A percentile compares a stretch with the other conserved stretches of the same genome.
Conservation (phyloP, 495 filamentous ascomycete species). For the Sordaria brevicollis region DNA sequence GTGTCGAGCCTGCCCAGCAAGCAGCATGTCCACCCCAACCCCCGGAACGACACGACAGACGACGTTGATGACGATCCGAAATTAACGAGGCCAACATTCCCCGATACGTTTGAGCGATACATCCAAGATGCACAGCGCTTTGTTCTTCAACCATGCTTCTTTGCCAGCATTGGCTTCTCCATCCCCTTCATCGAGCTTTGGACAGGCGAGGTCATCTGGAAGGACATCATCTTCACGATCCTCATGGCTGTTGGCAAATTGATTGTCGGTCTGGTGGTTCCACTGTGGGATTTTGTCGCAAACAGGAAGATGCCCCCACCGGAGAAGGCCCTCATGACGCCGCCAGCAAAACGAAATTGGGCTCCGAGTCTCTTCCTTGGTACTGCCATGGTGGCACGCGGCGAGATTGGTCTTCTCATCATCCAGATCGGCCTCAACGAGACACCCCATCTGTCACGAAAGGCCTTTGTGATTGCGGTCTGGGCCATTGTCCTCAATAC, state of each 20-base stretch:
- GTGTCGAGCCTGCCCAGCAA: slow-evolving; percentile 26
- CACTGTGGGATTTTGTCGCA: slow-evolving; percentile 19
- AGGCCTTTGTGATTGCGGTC: slow-evolving; percentile 52
- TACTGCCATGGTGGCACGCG: slow-evolving; percentile 58
- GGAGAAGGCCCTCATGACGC: neutral
- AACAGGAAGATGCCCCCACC: neutral
- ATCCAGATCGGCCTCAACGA: slow-evolving; percentile 48
- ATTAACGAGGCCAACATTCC: slow-evolving; percentile 16
- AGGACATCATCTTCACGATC: slow-evolving; percentile 57
- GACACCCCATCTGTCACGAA: slow-evolving; percentile 13
- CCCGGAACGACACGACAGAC: neutral
- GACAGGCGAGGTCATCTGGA: slow-evolving; percentile 51
- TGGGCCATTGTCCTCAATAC: slow-evolving; percentile 75
- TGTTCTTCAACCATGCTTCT: slow-evolving; percentile 66
- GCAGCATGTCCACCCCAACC: neutral
- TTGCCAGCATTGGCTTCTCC: slow-evolving; percentile 71
- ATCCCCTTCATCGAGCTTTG: slow-evolving; percentile 70
- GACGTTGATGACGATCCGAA: slow-evolving; percentile 11
- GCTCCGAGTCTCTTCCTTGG: slow-evolving; percentile 16
- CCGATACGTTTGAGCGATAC: slow-evolving; percentile 45
- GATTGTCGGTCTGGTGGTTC: slow-evolving; percentile 52
- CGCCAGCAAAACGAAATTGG: slow-evolving; percentile 1
- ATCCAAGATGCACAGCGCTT: slow-evolving; percentile 37
- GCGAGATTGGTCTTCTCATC: slow-evolving; percentile 73
- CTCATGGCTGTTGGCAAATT: slow-evolving; percentile 61